Evolutionary conservation across 148 eudicot species (phyloP).

Genomic region (Oxyria digyna): DNA sequence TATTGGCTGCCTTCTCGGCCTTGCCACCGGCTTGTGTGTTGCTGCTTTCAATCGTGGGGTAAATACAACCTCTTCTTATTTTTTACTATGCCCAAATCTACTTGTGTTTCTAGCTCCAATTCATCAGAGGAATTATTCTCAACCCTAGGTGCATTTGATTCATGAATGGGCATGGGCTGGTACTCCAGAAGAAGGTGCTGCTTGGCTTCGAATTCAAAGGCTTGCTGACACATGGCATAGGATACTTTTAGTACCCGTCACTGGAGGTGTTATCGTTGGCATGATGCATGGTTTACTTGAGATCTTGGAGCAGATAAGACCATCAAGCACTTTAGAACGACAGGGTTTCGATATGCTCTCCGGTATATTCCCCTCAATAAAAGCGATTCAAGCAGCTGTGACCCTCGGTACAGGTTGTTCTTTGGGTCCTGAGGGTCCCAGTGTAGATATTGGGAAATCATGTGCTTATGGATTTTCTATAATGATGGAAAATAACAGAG

Average conservation of each 20-base stretch:
- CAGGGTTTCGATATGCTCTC: slow-evolving; percentile 59
- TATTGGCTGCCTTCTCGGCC: slow-evolving; percentile 85
- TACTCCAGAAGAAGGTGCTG: slow-evolving; percentile 95
- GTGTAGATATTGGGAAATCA: slow-evolving; percentile 95
- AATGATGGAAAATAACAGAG: slow-evolving; percentile 78
- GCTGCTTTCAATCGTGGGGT: slow-evolving; percentile 88
- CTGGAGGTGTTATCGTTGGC: slow-evolving; percentile 92
- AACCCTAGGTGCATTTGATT: slow-evolving; percentile 66
- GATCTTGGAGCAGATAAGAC: slow-evolving; percentile 72
- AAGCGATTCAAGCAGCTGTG: slow-evolving; percentile 92
- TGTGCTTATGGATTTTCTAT: slow-evolving; percentile 83
- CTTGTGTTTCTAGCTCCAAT: background rate
- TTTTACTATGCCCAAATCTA: no score
- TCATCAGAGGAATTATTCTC: background rate
- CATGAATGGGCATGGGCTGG: slow-evolving; percentile 99
- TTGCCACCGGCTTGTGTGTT: slow-evolving; percentile 90
- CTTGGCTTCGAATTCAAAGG: slow-evolving; percentile 93
- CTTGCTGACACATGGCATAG: slow-evolving; percentile 95
- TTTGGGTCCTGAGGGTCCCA: slow-evolving; percentile 97
- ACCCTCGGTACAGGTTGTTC: slow-evolving; percentile 94
- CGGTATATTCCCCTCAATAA: slow-evolving; percentile 59
- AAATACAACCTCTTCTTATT: slow-evolving; percentile 5
- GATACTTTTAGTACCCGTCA: slow-evolving; percentile 76
- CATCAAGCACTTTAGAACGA: slow-evolving; percentile 42
- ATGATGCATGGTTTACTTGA: slow-evolving; percentile 91